Evolutionary conservation across 306 rosid species (phyloP).

Genomic region (Elaeagnus macrophylla): DNA sequence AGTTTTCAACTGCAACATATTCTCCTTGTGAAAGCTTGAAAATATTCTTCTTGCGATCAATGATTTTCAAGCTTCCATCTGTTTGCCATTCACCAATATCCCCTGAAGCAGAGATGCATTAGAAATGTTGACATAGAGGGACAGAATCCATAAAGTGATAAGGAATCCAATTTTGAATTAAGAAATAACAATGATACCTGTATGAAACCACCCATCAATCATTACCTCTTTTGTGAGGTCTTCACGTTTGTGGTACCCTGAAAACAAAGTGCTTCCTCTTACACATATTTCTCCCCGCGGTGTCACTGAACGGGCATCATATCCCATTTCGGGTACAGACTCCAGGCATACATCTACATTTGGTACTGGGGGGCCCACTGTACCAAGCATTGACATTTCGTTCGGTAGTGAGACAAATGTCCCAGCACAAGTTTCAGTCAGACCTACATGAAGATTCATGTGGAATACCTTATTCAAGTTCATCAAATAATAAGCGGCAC

Average conservation of each 20-base stretch:
- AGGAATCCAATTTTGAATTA: slow-evolving; percentile 11
- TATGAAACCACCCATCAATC: slow-evolving; percentile 89
- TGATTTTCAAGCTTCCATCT: slow-evolving; percentile 91
- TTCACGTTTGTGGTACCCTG: slow-evolving; percentile 86
- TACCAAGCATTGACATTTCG: slow-evolving; percentile 73
- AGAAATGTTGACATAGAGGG: slow-evolving; percentile 4
- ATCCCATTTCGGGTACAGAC: slow-evolving; percentile 97
- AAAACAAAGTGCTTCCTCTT: slow-evolving; percentile 66
- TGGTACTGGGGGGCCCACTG: slow-evolving; percentile 98
- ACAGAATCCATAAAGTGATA: slow-evolving; percentile 8
- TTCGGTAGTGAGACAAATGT: slow-evolving; percentile 85
- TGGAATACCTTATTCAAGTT: slow-evolving; percentile 13
- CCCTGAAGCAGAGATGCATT: slow-evolving; percentile 44
- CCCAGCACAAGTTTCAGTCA: slow-evolving; percentile 95
- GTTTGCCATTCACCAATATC: slow-evolving; percentile 95
- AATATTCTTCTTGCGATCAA: slow-evolving; percentile 95
- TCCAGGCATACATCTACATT: slow-evolving; percentile 83
- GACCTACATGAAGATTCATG: slow-evolving; percentile 46
- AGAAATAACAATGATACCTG: slow-evolving; percentile 42
- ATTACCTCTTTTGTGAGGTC: slow-evolving; percentile 88
- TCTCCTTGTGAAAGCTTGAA: slow-evolving; percentile 99
- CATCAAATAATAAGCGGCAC: background rate
- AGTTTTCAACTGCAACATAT: slow-evolving; percentile 94
- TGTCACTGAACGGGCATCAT: slow-evolving; percentile 57
- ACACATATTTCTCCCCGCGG: slow-evolving; percentile 91